Conservation (phyloP, 352 stramenopile genomes). For the Globisporangium middletonii region DNA sequence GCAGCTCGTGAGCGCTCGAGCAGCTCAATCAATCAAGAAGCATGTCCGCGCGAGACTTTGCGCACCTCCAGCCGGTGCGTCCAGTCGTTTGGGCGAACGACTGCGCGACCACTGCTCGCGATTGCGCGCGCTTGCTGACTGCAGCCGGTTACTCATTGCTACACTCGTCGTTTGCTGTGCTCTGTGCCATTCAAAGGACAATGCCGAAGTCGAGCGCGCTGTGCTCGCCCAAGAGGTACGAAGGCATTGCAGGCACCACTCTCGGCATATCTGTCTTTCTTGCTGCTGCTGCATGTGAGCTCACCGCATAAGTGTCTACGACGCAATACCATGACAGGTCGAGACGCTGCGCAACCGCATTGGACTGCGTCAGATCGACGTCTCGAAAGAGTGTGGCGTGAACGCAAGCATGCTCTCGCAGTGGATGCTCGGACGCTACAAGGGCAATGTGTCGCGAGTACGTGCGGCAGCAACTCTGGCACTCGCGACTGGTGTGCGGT, state of each 20-base stretch:
- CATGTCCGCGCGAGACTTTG: conserved; percentile 64
- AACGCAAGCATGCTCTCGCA: conserved; percentile 85
- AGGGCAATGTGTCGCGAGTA: conserved; percentile 75
- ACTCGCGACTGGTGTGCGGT: neutral
- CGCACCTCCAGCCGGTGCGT: conserved; percentile 63
- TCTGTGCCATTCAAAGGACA: conserved; percentile 40
- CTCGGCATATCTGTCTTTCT: neutral
- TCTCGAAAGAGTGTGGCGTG: conserved; percentile 81
- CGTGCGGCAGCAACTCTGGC: conserved; percentile 7
- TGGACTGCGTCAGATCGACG: conserved; percentile 71
- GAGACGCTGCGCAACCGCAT: conserved; percentile 67
- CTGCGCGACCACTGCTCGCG: neutral
- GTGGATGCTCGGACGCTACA: conserved; percentile 84
- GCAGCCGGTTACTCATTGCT: neutral
- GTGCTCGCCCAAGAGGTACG: conserved; percentile 70
- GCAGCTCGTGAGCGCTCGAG: neutral
- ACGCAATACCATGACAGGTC: conserved; percentile 26
- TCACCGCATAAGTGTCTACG: neutral
- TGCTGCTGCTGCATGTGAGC: neutral
- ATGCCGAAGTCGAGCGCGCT: conserved; percentile 79
- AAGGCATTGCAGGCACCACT: neutral
- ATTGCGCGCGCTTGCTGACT: neutral
- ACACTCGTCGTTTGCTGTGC: neutral
- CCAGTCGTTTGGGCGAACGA: neutral
- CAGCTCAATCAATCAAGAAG: neutral